phyloP scores from a whole-genome alignment of 257 asterid genomes.

The Nicotiana otophora region DNA sequence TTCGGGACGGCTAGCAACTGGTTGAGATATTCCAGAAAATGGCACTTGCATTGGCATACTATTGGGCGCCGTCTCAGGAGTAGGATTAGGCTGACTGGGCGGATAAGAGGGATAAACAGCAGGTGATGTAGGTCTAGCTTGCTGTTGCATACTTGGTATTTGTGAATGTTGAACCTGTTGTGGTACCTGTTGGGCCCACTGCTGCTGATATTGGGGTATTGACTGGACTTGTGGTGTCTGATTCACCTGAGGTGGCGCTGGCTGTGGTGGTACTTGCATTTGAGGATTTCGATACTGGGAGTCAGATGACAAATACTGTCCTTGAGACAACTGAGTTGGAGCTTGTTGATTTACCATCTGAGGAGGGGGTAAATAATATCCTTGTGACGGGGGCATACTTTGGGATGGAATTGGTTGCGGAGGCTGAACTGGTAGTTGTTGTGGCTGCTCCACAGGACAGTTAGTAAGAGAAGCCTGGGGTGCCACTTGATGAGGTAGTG shows the following conservation, averaged over 20 bases:
- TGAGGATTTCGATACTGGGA: slow-evolving; percentile 41
- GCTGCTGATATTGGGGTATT: slow-evolving; percentile 58
- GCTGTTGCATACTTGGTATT: slow-evolving; percentile 43
- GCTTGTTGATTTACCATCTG: slow-evolving; percentile 35
- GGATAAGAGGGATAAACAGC: slow-evolving; percentile 51
- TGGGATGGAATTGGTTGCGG: slow-evolving; percentile 58
- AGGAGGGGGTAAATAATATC: slow-evolving; percentile 48
- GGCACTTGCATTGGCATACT: slow-evolving; percentile 69
- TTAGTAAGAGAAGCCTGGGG: slow-evolving; percentile 44
- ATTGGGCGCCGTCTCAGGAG: slow-evolving; percentile 60
- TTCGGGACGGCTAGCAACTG: slow-evolving; percentile 47
- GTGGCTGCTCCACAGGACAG: slow-evolving; percentile 48
- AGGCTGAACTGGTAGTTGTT: slow-evolving; percentile 51
- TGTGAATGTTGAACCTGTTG: slow-evolving; percentile 45
- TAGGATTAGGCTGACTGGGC: slow-evolving; percentile 52
- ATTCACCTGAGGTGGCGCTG: slow-evolving; percentile 54
- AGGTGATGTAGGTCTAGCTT: slow-evolving; percentile 58
- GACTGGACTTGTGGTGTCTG: slow-evolving; percentile 52
- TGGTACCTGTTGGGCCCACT: slow-evolving; percentile 62
- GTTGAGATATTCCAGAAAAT: slow-evolving; percentile 43
- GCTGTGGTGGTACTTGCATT: slow-evolving; percentile 57
- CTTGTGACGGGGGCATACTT: slow-evolving; percentile 42
- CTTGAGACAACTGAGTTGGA: slow-evolving; percentile 45
- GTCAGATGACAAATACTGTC: slow-evolving; percentile 51
- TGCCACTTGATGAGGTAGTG: slow-evolving; percentile 74